A percentile compares a stretch with the other conserved stretches of the same genome.
These are phyloP conservation scores for Termitomyces sp. DNA, from an alignment of 768 basidiomycete genomes.

Conservation along the genomic window DNA sequence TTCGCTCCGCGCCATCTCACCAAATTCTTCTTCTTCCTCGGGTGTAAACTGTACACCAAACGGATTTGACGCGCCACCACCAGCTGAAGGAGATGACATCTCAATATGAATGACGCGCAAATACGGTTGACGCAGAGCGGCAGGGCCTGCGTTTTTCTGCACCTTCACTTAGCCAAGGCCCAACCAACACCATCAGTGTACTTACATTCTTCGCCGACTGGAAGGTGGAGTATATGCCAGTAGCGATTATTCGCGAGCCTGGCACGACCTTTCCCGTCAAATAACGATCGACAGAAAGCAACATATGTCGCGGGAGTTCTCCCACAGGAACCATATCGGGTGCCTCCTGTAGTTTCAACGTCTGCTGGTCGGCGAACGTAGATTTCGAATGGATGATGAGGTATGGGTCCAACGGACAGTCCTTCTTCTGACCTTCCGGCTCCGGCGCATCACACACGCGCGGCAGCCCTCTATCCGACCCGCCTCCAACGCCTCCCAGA, in stretches of 20 bases:
- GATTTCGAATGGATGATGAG: conserved; percentile 94
- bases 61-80: conserved; percentile 71
- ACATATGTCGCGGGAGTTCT: conserved; percentile 94
- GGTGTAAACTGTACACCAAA: conserved; percentile 88
- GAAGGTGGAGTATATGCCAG: conserved; percentile 97
- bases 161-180: background rate
- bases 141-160: conserved; percentile 77
- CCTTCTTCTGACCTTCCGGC: conserved; percentile 82
- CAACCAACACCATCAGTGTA: background rate
- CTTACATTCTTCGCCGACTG: conserved; percentile 82
- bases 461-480: conserved; percentile 81
- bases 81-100: conserved; percentile 72
- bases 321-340: conserved; percentile 99
- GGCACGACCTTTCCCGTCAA: conserved; percentile 93
- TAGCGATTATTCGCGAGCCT: conserved; percentile 91
- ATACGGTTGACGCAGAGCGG: conserved; percentile 91
- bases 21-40: conserved; percentile 97
- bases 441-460: conserved; percentile 82
- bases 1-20: conserved; percentile 83
- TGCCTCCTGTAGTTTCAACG: conserved; percentile 95
- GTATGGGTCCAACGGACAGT: conserved; percentile 95
- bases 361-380: conserved; percentile 93
- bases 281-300: conserved; percentile 87
- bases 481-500: conserved; percentile 83
- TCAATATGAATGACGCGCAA: conserved; percentile 92